Base-by-base conservation (phyloP, 495 filamentous ascomycete genomes). In the Aspergillus incahuasiensis region DNA sequence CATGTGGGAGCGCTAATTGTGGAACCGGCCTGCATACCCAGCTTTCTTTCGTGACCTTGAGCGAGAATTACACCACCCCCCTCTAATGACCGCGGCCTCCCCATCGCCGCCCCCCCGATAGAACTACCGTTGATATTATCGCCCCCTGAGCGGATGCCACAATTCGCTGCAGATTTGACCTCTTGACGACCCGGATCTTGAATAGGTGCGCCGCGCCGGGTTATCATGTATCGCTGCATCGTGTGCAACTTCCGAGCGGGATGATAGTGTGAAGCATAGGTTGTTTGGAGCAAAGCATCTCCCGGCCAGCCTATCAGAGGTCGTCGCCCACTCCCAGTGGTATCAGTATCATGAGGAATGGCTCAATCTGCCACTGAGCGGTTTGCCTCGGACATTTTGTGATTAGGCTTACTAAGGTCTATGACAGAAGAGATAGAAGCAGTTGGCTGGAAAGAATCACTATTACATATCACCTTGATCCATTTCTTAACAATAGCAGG, bases 251-350 rank as follows among this genome's bases (percentile, higher is more conserved):
- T 56, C 38, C 35, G 16, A 24, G 12, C 22, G 22, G 22, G 21
- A 42, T 42, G 12, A 42, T 48, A 19, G 24, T 9, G 38, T 28
- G 38, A 50, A 43, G 38, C 34, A 42, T 52, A 28, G 19, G 45
- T 41, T 56, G n/a, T 54, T 39, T 55, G 54, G 46, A 56, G 54
- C 40, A 45, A 41, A 38, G 24, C 18, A 43, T 25, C 35, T 44
- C 38, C 38, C 40, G 11, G 21, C 12, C 48, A 30, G 38, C 24
- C 35, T 41, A 35, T 22, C 22, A 21, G 24, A 50, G 25, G 24
- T 44, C 15, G 28, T 22, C 38, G 45, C 49, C 35, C 24, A 35
- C 25, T 43, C 48, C 25, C 46, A 40, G 40, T 34, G 54, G 43
- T 11, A 30, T 9, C 39, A 42, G 34, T 40, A 50, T 45, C 13